phyloP scores from a whole-genome alignment of 345 rosid genomes.

The Citrus australasica region DNA sequence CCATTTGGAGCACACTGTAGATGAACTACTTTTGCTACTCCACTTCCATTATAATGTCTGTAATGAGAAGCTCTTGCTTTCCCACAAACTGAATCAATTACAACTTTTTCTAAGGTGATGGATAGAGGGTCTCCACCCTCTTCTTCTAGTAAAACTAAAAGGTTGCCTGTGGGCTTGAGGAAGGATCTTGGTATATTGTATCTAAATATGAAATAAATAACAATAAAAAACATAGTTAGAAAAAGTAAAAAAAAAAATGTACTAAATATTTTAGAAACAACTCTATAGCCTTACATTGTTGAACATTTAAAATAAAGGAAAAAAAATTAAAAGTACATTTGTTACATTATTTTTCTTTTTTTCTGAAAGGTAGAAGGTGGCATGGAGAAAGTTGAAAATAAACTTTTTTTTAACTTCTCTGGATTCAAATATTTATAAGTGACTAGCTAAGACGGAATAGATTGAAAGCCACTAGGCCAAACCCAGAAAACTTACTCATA shows the following conservation, averaged over 20 bases:
- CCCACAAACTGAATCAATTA: neutral
- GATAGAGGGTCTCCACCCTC: slow-evolving; percentile 6
- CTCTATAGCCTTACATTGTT: neutral
- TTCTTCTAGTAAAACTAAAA: slow-evolving; percentile 9
- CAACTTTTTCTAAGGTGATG: neutral
- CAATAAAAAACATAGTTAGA: neutral
- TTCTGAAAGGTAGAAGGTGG: too few relatives aligned
- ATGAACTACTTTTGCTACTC: neutral
- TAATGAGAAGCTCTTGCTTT: neutral
- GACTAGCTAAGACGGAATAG: too few relatives aligned
- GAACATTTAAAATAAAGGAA: too few relatives aligned
- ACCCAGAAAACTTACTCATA: too few relatives aligned
- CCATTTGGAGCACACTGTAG: neutral
- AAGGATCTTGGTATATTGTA: slow-evolving; percentile 13
- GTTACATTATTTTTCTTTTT: too few relatives aligned
- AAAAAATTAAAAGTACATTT: too few relatives aligned
- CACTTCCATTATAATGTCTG: neutral
- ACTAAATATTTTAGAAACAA: neutral
- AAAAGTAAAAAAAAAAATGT: neutral
- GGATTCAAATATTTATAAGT: too few relatives aligned
- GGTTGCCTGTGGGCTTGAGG: neutral
- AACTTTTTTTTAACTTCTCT: too few relatives aligned
- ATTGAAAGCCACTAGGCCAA: too few relatives aligned
- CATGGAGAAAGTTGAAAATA: too few relatives aligned
- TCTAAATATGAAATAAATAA: neutral